Percentiles rank a stretch among this genome's conserved stretches.
These are phyloP conservation scores for Eucalyptus polyanthemos DNA, from an alignment of 345 rosid genomes.

Conservation along the genomic window DNA sequence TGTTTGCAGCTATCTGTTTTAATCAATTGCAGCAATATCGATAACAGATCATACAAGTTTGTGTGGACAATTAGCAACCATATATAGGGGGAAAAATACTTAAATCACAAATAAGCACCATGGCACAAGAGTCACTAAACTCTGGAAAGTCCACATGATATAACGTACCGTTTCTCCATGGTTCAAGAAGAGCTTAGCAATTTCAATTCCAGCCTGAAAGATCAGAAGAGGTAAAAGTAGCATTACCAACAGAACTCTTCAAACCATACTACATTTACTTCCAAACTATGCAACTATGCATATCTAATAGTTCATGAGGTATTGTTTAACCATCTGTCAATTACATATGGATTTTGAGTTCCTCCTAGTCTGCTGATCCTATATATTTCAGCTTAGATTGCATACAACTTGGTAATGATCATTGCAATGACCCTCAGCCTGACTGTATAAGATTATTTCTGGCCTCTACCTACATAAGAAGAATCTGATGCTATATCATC, in stretches of 20 bases:
- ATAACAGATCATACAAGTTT: background rate
- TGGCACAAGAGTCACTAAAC: background rate
- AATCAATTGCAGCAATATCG: background rate
- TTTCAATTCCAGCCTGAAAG: conserved; percentile 93
- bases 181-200: conserved; percentile 81
- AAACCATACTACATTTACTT: background rate
- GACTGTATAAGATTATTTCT: background rate
- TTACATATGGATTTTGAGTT: background rate
- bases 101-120: background rate
- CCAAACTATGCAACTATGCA: background rate
- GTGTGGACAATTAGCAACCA: background rate
- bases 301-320: background rate
- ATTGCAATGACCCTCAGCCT: background rate
- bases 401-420: background rate
- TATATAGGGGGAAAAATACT: background rate
- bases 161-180: conserved; percentile 73
- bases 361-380: background rate
- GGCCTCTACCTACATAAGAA: background rate
- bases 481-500: background rate
- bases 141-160: background rate
- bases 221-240: background rate
- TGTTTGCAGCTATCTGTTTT: background rate
- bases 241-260: background rate
- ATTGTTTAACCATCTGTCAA: background rate
- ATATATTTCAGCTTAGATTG: background rate